Evolutionary conservation across 371 early-diverging fungal species (phyloP), one percentile per base, ranked within the genome.

Genomic region (Mortierella sp.): DNA sequence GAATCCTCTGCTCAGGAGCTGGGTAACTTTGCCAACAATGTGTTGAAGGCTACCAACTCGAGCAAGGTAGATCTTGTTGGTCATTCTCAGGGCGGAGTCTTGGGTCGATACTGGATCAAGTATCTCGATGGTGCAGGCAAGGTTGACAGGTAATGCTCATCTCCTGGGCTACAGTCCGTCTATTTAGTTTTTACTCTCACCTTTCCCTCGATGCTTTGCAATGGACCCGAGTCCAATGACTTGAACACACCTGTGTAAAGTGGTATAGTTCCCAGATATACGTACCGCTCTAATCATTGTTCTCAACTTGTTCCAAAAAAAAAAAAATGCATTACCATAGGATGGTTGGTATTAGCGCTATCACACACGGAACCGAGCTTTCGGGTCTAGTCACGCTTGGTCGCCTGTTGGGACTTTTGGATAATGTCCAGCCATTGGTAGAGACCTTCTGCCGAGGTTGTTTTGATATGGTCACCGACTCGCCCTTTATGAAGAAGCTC

Each of bases 71-170:
- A 75, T 37, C 62, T 71, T 25, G 77, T 77, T 5, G 72, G 77
- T n/a, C 77, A 77, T 48, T 77, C 77, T 14, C 72, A 77, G 29
- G 77, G 77, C 6, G 72, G 77, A 14, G 68, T 77, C 50, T 60
- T 77, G 12, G 62, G 68, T 12, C 68, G 77, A 2, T 77, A 77
- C 62, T 77, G 72, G 71, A 72, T 77, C 46, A 77, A 77, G 72
- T 72, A 72, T 37, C 30, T 68, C 37, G 72, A 48, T 60, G 76
- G 76, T 0, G 60, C 58, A 4, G 76, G 72, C 19, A 76, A 76
- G 57, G 76, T 76, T 55, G 48, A 72, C 48, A 43, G 46, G 61
- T 68, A 68, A 19, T 23, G 11, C n/a, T 15, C 7, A 29, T 44
- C 6, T 14, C 26, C 45, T 25, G 46, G 9, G 45, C 60, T 37